These are phyloP conservation scores for Bipolaris cookei DNA, from an alignment of 2,329 filamentous ascomycete genomes.

Conservation along the genomic window DNA sequence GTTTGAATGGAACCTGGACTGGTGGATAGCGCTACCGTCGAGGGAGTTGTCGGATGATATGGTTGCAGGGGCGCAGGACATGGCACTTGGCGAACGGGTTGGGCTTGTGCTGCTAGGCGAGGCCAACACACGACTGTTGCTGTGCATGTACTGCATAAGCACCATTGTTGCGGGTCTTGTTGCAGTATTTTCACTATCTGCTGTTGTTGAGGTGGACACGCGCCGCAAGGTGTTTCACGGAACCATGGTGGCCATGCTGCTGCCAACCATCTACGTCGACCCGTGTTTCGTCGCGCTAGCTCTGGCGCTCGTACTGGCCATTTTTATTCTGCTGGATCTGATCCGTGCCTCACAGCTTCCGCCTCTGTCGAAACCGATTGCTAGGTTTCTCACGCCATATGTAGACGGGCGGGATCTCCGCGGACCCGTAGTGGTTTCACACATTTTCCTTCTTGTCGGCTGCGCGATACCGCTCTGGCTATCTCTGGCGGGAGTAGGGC, in stretches of 20 bases:
- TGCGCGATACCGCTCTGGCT: conserved; percentile 96
- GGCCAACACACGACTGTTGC: conserved; percentile 79
- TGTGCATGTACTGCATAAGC: conserved; percentile 74
- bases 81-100: conserved; percentile 63
- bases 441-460: conserved; percentile 93
- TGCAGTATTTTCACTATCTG: conserved; percentile 75
- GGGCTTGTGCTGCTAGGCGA: conserved; percentile 70
- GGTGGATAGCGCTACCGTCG: conserved; percentile 76
- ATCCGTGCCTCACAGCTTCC: conserved; percentile 90
- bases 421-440: conserved; percentile 91
- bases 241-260: conserved; percentile 96
- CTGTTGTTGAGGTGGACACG: conserved; percentile 89
- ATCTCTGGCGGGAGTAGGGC: conserved; percentile 72
- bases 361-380: conserved; percentile 84
- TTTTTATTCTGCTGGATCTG: conserved; percentile 88
- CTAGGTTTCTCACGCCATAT: conserved; percentile 87
- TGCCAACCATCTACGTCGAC: conserved; percentile 86
- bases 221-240: conserved; percentile 97
- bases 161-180: conserved; percentile 75
- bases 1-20: conserved; percentile 69
- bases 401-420: conserved; percentile 92
- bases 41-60: conserved; percentile 37
- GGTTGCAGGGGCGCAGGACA: conserved; percentile 9
- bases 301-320: conserved; percentile 76
- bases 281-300: conserved; percentile 82